Percentiles rank a stretch among this genome's conserved stretches.
Evolutionary conservation across 148 eudicot genomes (phyloP).

Genomic region (Fagopyrum esculentum): DNA sequence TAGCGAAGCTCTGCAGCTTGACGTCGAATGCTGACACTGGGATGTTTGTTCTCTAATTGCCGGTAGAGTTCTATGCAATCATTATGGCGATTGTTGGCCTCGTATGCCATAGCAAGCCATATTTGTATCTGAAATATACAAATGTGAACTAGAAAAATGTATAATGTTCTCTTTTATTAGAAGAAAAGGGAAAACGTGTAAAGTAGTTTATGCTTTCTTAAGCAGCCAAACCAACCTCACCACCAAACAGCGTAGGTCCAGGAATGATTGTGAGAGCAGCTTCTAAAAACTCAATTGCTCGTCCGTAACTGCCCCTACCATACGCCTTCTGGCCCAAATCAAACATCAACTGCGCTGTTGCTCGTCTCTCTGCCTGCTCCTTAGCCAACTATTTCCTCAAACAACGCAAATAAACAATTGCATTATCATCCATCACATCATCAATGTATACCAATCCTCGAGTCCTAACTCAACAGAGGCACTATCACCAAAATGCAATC

Average conservation of each 20-base stretch:
- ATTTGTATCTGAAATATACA: slow-evolving; percentile 73
- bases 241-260: slow-evolving; percentile 79
- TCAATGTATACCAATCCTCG: not conserved
- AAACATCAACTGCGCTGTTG: slow-evolving; percentile 87
- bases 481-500: not conserved
- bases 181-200: not conserved
- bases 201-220: not conserved
- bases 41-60: slow-evolving; percentile 72
- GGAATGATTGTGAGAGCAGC: slow-evolving; percentile 93
- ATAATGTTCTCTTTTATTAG: not conserved
- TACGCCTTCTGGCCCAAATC: slow-evolving; percentile 98
- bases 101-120: slow-evolving; percentile 99
- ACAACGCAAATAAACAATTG: slow-evolving; percentile 8
- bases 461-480: not conserved
- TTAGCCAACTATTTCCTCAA: slow-evolving; percentile 60
- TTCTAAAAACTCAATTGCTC: slow-evolving; percentile 86
- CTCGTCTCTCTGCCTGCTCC: slow-evolving; percentile 95
- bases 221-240: slow-evolving; percentile 74
- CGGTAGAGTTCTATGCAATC: slow-evolving; percentile 81
- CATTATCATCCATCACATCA: not conserved
- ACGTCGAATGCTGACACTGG: slow-evolving; percentile 69
- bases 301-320: slow-evolving; percentile 87
- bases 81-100: slow-evolving; percentile 78
- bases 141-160: not conserved
- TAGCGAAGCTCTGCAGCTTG: slow-evolving; percentile 92